Base-by-base conservation (phyloP, 345 rosid species). In the Bretschneidera sinensis region DNA sequence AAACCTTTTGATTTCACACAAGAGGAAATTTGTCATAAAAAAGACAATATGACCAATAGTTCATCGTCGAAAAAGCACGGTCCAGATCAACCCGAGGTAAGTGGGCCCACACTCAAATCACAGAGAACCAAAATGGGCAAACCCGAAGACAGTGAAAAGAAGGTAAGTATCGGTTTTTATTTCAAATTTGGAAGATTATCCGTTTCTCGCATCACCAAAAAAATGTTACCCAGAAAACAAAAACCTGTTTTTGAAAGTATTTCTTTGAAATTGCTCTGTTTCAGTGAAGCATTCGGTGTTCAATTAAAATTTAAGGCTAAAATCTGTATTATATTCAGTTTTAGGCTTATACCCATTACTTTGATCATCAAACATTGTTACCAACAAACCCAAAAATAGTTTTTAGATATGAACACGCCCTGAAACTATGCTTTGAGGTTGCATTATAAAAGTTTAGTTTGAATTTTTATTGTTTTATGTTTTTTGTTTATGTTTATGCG, bases 71-170 rank as follows among this genome's bases (percentile, higher is more conserved):
- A 81, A 68, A 76, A 69, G 64, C 78, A 81, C 57, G 73, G 24
- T 53, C 73, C 76, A 61, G 83, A 81, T 72, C 79, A 71, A 21
- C 76, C 74, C 34, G 79, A 73, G 56, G 62, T 55, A n/a, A 74
- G 74, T 57, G 81, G 59, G 21, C 53, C 76, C 33, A 31, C 76
- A 16, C 43, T 54, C 8, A 75, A 81, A 61, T 66, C 81, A 6
- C 74, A 63, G 60, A 72, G 71, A 55, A 68, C 66, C 54, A 80
- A 79, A 63, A 82, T 82, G 83, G 76, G 61, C 70, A 84, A 82
- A 78, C 43, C 83, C 17, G 88, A 84, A 21, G 89, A 84, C 22
- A 9, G 51, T 28, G 80, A 78, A 56, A 78, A 68, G 71, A 75
- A 75, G 82, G 82, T 70, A 64, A n/a, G 15, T 39, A 39, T 39